Percentiles rank a stretch among this genome's conserved stretches.
These are phyloP conservation scores for Colletotrichum sp. DNA, from an alignment of 2,329 filamentous ascomycete species.

Conservation along the genomic window DNA sequence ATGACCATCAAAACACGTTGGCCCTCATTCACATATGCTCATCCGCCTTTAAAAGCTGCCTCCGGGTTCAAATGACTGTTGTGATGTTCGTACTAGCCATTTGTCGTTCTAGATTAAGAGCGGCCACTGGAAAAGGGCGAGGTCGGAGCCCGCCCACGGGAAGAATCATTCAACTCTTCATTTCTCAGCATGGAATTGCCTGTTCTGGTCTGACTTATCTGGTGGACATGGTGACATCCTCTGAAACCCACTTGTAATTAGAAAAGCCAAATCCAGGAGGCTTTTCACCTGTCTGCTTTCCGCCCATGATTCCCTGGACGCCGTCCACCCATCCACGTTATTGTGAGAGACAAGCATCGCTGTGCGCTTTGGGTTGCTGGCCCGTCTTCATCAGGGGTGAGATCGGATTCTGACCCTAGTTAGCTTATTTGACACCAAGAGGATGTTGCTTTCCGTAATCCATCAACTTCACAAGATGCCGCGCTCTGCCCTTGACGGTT, in stretches of 20 bases:
- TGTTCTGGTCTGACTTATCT: background rate
- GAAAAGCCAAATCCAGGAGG: background rate
- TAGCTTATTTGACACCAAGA: background rate
- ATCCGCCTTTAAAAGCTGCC: background rate
- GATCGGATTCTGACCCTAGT: background rate
- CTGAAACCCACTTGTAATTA: background rate
- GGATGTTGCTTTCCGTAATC: background rate
- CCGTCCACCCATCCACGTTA: background rate
- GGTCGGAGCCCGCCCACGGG: background rate
- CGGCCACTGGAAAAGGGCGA: background rate
- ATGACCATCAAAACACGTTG: background rate
- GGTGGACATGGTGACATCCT: background rate
- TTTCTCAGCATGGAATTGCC: background rate
- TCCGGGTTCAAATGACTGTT: background rate
- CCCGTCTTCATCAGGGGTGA: background rate
- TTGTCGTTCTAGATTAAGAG: background rate
- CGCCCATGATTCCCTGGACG: background rate
- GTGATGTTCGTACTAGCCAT: background rate
- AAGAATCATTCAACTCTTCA: background rate
- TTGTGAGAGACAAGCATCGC: background rate
- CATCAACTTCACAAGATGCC: background rate
- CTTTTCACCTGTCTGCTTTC: background rate
- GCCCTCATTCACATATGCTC: constrained; percentile 1
- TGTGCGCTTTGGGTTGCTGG: background rate
- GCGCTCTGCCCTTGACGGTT: background rate